Percentiles rank a stretch among this genome's conserved stretches.
Evolutionary conservation across 73 alveolate species (phyloP).

Genomic region (Paramecium primaurelia): DNA sequence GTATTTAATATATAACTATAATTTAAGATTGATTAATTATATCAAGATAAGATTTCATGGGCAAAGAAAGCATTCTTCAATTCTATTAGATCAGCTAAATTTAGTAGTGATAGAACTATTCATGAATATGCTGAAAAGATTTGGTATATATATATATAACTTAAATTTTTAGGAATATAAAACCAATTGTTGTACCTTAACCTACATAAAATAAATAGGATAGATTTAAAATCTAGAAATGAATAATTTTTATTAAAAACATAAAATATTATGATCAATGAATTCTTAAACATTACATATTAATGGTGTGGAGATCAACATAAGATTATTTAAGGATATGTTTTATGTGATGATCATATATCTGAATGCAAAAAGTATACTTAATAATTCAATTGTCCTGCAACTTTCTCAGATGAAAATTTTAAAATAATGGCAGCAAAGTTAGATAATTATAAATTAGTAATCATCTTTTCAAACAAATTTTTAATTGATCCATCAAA

Average conservation of each 20-base stretch:
- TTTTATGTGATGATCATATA: not conserved
- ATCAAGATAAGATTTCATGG: constrained; percentile 66
- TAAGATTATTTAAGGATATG: not conserved
- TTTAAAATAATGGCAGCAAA: constrained; percentile 13
- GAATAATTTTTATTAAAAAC: not conserved
- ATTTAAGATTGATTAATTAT: constrained; percentile 52
- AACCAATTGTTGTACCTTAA: constrained; percentile 35
- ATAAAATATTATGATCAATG: not conserved
- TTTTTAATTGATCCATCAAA: constrained; percentile 8
- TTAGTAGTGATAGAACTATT: constrained; percentile 74
- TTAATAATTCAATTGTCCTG: not conserved
- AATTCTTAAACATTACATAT: not conserved
- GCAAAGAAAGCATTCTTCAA: constrained; percentile 66
- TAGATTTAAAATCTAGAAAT: not conserved
- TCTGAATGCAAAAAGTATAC: not conserved
- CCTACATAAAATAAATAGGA: constrained; percentile 10
- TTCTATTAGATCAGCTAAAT: constrained; percentile 67
- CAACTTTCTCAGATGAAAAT: not conserved
- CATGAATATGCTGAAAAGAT: constrained; percentile 71
- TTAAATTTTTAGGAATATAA: not conserved
- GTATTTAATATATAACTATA: not conserved
- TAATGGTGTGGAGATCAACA: not conserved
- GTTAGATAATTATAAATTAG: not conserved
- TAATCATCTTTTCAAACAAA: not conserved
- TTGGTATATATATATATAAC: constrained; percentile 47